phyloP scores from a whole-genome alignment of 2,329 filamentous ascomycete genomes.

The Penicillium glabrum region DNA sequence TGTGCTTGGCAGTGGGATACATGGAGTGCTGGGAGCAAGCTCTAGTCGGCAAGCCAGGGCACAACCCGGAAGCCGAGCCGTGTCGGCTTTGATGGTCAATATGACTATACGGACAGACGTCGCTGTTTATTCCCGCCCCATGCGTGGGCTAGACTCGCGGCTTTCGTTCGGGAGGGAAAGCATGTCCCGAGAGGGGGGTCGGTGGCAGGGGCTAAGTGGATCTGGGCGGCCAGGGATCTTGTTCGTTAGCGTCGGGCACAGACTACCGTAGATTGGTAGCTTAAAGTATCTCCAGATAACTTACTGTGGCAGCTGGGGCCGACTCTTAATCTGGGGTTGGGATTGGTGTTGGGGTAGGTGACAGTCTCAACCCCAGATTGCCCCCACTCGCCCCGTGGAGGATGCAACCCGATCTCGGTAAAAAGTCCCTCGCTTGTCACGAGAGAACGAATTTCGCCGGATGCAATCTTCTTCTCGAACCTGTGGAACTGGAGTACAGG shows the following conservation, averaged over 20 bases:
- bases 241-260: neutral
- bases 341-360: neutral
- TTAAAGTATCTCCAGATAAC: neutral
- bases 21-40: neutral
- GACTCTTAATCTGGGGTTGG: neutral
- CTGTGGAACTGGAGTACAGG: neutral
- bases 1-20: neutral
- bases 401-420: neutral
- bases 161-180: neutral
- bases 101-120: neutral
- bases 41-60: neutral
- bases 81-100: neutral
- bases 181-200: neutral
- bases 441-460: neutral
- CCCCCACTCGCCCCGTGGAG: neutral
- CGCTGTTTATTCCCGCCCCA: neutral
- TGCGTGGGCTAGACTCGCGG: neutral
- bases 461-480: neutral
- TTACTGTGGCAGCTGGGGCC: slow-evolving; percentile 1
- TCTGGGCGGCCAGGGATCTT: neutral
- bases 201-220: neutral
- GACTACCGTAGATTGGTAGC: neutral
- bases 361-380: neutral
- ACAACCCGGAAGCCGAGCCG: neutral
- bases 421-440: neutral